Base-by-base conservation (phyloP, 495 filamentous ascomycete species). In the Echria macrotheca region DNA sequence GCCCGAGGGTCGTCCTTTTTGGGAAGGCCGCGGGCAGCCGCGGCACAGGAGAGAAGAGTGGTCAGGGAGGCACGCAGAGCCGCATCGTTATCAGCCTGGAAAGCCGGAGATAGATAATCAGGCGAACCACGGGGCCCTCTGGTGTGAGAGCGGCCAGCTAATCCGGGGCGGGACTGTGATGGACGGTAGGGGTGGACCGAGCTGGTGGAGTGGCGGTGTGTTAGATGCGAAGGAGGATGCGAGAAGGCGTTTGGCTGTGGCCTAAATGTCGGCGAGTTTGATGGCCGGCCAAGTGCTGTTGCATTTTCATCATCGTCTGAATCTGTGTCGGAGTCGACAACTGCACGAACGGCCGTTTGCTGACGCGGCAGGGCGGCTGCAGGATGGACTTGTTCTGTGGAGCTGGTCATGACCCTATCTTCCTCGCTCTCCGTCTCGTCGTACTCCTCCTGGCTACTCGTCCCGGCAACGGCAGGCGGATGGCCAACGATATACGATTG, bases 231-330 rank as follows among this genome's bases (percentile, higher is more conserved):
- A 7, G 84, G 87, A 3, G 90, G 90, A 58, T 95, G 89, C 0
- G 89, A 87, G 66, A 95, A 95, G 24, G 85, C 87, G 54, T 94
- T 93, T 3, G 89, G 89, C 60, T 93, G 89, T 0, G 89, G 89
- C 18, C 87, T 82, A 62, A 95, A 95, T 12, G 71, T 73, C 1
- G 77, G 71, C 1, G 73, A 58, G 67, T 81, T 67, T 1, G 70
- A 66, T 35, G 71, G 62, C 9, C 66, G 71, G 52, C 86, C 88
- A 24, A 96, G 69, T 0, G 89, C 89, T 1, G 90, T 95, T 0
- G 82, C 79, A 48, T 84, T 85, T 61, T 91, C 87, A 56, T 93
- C 89, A 47, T 87, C 82, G 40, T 74, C 72, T 3, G 54, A 55
- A 14, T 67, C 63, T 7, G 56, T 49, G 35, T 64, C 63, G 3